Percentiles rank a stretch among this genome's conserved stretches.
These are phyloP conservation scores for Diaporthe longicolla DNA, from an alignment of 2,329 filamentous ascomycete genomes.

Conservation along the genomic window DNA sequence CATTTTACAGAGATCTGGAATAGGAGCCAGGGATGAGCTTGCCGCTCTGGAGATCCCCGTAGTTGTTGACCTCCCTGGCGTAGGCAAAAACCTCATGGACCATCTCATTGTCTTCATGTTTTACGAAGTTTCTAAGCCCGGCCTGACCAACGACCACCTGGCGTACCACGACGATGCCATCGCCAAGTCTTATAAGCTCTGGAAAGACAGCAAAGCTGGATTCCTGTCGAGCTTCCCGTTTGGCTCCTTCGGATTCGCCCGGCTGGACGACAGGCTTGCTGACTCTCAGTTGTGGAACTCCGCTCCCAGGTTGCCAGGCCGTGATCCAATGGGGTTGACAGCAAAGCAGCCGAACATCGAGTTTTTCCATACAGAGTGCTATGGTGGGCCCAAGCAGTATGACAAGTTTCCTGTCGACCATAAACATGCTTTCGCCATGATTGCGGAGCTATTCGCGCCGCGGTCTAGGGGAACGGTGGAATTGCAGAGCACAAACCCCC, in stretches of 20 bases:
- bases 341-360: conserved; percentile 20
- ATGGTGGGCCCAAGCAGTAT: conserved; percentile 24
- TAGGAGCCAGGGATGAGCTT: conserved; percentile 47
- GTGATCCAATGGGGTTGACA: conserved; percentile 3
- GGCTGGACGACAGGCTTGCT: conserved; percentile 28
- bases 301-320: background rate
- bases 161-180: conserved; percentile 16
- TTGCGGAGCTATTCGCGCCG: background rate
- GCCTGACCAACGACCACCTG: conserved; percentile 15
- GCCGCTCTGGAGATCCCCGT: conserved; percentile 45
- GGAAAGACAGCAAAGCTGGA: conserved; percentile 15
- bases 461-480: background rate
- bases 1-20: conserved; percentile 51
- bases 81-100: conserved; percentile 49
- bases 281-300: conserved; percentile 20
- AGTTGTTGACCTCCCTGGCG: conserved; percentile 47
- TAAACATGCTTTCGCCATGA: conserved; percentile 24
- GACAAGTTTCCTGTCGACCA: conserved; percentile 14
- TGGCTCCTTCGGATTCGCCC: conserved; percentile 20
- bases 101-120: conserved; percentile 44
- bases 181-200: conserved; percentile 10
- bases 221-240: conserved; percentile 27
- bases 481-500: background rate
- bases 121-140: conserved; percentile 15
- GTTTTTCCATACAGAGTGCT: conserved; percentile 29